Percentiles rank a stretch among this genome's conserved stretches.
phyloP scores from a whole-genome alignment of 345 rosid species.

The Salix brachista region DNA sequence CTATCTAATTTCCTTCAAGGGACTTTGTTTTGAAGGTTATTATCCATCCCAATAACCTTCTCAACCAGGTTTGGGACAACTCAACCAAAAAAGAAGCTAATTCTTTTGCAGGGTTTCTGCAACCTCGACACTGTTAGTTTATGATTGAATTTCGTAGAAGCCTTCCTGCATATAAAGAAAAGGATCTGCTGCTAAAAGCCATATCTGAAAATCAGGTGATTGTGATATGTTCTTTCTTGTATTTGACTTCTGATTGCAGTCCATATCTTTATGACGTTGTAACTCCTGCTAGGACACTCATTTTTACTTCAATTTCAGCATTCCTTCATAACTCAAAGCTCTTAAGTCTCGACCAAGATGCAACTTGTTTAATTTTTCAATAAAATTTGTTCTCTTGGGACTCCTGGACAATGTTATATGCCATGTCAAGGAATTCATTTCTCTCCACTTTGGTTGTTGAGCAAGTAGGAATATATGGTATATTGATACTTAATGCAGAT shows the following conservation, averaged over 20 bases:
- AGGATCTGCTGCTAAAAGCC: conserved; percentile 59
- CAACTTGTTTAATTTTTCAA: background rate
- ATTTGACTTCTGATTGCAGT: background rate
- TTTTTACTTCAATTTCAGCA: background rate
- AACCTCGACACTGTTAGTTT: too few relatives aligned
- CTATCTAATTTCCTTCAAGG: too few relatives aligned
- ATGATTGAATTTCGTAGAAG: conserved; percentile 82
- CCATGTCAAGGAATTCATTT: background rate
- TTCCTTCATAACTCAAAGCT: background rate
- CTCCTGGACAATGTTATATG: background rate
- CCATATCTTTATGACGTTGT: background rate
- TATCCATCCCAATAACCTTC: too few relatives aligned
- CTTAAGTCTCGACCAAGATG: background rate
- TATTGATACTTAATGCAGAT: background rate
- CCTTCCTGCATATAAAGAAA: conserved; percentile 85
- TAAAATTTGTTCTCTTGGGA: background rate
- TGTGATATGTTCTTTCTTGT: conserved; percentile 1
- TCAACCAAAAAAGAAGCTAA: too few relatives aligned
- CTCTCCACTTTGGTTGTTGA: background rate
- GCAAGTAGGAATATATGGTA: background rate
- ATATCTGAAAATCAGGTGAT: conserved; percentile 86
- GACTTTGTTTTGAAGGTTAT: too few relatives aligned
- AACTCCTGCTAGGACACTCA: background rate
- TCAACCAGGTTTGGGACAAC: too few relatives aligned
- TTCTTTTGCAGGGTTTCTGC: too few relatives aligned